These are phyloP conservation scores for Dillenia suffruticosa DNA, from an alignment of 164 flowering plant species.

Conservation along the genomic window DNA sequence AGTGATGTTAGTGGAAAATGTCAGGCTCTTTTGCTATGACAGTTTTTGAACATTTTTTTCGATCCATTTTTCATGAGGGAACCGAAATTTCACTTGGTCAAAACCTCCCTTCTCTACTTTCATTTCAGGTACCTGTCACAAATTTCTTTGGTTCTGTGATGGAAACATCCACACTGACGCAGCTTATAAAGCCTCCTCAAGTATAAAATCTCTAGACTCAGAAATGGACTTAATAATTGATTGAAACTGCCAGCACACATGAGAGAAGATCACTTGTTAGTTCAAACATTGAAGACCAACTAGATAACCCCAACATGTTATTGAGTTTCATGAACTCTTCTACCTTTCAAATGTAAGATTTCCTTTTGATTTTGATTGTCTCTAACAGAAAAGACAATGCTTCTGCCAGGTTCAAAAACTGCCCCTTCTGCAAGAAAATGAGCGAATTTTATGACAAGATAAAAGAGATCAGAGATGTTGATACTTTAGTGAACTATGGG, in stretches of 20 bases:
- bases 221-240: constrained; percentile 21
- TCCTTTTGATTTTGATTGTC: neutral
- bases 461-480: constrained; percentile 31
- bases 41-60: too few species aligned
- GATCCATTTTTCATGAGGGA: too few species aligned
- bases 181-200: constrained; percentile 45
- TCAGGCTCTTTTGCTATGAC: too few species aligned
- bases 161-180: constrained; percentile 92
- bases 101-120: neutral
- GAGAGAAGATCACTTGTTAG: constrained; percentile 23
- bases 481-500: constrained; percentile 55
- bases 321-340: constrained; percentile 16
- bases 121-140: constrained; percentile 82
- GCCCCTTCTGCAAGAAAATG: constrained; percentile 18
- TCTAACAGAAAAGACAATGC: neutral
- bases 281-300: constrained; percentile 20
- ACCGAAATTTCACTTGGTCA: too few species aligned
- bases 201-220: constrained; percentile 11
- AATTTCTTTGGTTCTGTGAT: constrained; percentile 96
- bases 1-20: too few species aligned
- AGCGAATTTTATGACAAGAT: constrained; percentile 19
- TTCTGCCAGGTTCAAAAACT: constrained; percentile 27
- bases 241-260: constrained; percentile 16
- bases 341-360: neutral
- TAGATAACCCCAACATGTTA: constrained; percentile 16